A percentile compares a stretch with the other conserved stretches of the same genome.
These are phyloP conservation scores for Yarrowia keelungensis DNA, from an alignment of 805 yeast genomes.

Conservation along the genomic window DNA sequence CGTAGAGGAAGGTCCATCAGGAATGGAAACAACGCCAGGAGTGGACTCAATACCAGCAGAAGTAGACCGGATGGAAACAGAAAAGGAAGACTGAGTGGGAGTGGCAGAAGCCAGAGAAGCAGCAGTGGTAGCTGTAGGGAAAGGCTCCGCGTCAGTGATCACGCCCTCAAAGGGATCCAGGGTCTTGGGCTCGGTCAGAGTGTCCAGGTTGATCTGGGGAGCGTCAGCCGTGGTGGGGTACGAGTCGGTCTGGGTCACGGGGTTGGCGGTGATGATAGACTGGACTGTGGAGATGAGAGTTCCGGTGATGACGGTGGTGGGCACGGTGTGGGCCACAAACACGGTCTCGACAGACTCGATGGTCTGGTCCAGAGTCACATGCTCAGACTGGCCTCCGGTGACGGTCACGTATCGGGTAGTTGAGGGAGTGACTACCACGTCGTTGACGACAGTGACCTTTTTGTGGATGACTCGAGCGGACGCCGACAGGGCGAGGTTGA, in stretches of 20 bases:
- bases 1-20: background rate
- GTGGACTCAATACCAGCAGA: constrained; percentile 24
- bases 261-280: constrained; percentile 47
- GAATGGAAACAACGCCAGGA: constrained; percentile 9
- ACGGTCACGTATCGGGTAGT: constrained; percentile 41
- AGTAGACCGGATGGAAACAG: constrained; percentile 33
- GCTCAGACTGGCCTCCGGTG: constrained; percentile 40
- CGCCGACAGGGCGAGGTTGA: constrained; percentile 35
- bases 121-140: constrained; percentile 26
- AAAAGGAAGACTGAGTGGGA: constrained; percentile 40
- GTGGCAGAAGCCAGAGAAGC: constrained; percentile 26
- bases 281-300: constrained; percentile 47
- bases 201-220: constrained; percentile 19
- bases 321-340: constrained; percentile 47
- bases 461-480: constrained; percentile 32
- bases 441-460: constrained; percentile 28
- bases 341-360: constrained; percentile 46
- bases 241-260: constrained; percentile 48
- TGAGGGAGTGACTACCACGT: constrained; percentile 42
- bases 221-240: constrained; percentile 46
- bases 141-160: constrained; percentile 41
- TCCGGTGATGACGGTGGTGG: constrained; percentile 49
- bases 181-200: constrained; percentile 40
- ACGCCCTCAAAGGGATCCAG: constrained; percentile 47
- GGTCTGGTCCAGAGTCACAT: constrained; percentile 43